A percentile compares a stretch with the other conserved stretches of the same genome.
These are phyloP conservation scores for Moricandia arvensis DNA, from an alignment of 345 rosid genomes.

Conservation along the genomic window DNA sequence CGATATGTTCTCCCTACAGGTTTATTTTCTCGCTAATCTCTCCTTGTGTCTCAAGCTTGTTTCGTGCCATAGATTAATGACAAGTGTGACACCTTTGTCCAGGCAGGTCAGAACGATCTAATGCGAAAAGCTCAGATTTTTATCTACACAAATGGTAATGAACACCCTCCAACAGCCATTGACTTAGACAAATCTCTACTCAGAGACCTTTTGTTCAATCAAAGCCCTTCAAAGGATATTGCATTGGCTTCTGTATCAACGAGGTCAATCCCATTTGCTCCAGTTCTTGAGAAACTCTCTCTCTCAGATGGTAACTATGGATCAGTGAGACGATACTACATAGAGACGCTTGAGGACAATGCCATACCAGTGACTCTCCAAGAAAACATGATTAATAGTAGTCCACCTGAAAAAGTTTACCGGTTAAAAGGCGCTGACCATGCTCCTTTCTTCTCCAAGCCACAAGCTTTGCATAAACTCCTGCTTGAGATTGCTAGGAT, in stretches of 20 bases:
- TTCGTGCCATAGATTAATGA: not conserved
- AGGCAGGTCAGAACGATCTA: slow-evolving; percentile 68
- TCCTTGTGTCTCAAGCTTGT: not conserved
- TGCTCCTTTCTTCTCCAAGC: slow-evolving; percentile 98
- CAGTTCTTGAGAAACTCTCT: slow-evolving; percentile 82
- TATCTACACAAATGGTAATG: slow-evolving; percentile 77
- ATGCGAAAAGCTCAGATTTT: slow-evolving; percentile 77
- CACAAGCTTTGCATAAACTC: slow-evolving; percentile 88
- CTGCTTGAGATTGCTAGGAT: slow-evolving; percentile 72
- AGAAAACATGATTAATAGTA: slow-evolving; percentile 70
- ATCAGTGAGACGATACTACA: slow-evolving; percentile 76
- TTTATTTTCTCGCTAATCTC: slow-evolving; percentile 9
- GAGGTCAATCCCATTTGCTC: slow-evolving; percentile 93
- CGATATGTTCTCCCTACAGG: slow-evolving; percentile 76
- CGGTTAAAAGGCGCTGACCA: slow-evolving; percentile 88
- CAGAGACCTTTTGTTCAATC: slow-evolving; percentile 75
- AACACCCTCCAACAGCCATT: slow-evolving; percentile 81
- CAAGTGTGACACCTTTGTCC: slow-evolving; percentile 31
- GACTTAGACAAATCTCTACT: slow-evolving; percentile 79
- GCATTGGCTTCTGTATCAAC: slow-evolving; percentile 94
- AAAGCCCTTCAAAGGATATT: slow-evolving; percentile 85
- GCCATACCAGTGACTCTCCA: slow-evolving; percentile 74
- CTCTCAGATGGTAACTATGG: slow-evolving; percentile 71
- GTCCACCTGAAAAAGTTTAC: slow-evolving; percentile 78
- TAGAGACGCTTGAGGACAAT: slow-evolving; percentile 73